Evolutionary conservation across 805 yeast species (phyloP), one percentile per base, ranked within the genome.

Genomic region (Ogataea neopini): DNA sequence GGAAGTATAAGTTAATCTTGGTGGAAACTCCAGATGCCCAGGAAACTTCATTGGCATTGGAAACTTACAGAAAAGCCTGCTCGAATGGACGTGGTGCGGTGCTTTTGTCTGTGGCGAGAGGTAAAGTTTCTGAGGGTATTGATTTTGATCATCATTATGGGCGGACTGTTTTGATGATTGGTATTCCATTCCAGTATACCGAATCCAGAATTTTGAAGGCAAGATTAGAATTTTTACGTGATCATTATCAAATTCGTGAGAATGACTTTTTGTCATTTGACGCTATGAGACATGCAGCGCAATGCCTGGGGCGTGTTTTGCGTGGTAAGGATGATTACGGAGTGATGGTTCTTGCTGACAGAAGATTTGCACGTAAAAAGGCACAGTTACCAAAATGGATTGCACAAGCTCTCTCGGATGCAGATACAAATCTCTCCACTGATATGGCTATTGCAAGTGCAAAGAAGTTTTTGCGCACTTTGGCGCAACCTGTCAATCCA

Each of bases 201-300:
- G 99, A 94, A 64, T 91, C 97, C 3, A 82, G 98, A 61, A 94
- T 94, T 54, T 73, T 94, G 59, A 94, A 94, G 59, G 99, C 99
- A 0, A 78, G 99, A 43, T 72, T 94, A 38, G 99, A 94, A 68
- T 94, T 94, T 60, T 68, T 94, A 64, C 75, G 98, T 55, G 98
- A 94, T 63, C 91, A 90, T 60, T 92, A 81, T 64, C 95, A 90
- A 59, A 92, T 94, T 47, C 78, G 89, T 53, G 99, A 94, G 61
- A 90, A 88, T 62, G 99, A 94, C 61, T 94, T 94, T 63, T 66
- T 94, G 32, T 91, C 98, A 9, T 94, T 94, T 75, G 99, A 94
- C 69, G 99, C 99, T 11, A 94, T 94, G 99, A 81, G 99, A 63
- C 99, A 94, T 70, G 99, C 98, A 3, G 98, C 99, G 0, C 99